These are phyloP conservation scores for Fonsecaea erecta DNA, from an alignment of 2,329 filamentous ascomycete genomes.

Conservation along the genomic window DNA sequence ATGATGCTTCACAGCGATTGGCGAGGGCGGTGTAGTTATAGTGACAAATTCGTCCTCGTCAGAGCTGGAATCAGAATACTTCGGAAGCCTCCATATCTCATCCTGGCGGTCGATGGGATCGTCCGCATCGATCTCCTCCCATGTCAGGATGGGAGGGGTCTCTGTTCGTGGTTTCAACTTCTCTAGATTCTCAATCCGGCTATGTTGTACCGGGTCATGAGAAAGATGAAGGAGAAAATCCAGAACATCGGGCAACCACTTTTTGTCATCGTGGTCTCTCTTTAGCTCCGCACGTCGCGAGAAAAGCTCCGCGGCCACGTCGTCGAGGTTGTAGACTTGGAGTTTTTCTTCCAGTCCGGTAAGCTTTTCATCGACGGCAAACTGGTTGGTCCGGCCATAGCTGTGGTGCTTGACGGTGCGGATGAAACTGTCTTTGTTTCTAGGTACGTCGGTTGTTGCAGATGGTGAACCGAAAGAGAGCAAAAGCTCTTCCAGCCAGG, in stretches of 20 bases:
- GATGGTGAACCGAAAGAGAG: conserved; percentile 27
- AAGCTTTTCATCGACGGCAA: conserved; percentile 68
- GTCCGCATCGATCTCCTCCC: conserved; percentile 77
- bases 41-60: conserved; percentile 38
- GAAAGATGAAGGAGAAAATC: conserved; percentile 80
- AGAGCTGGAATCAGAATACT: conserved; percentile 67
- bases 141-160: conserved; percentile 63
- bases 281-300: conserved; percentile 65
- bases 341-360: conserved; percentile 85
- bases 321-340: conserved; percentile 76
- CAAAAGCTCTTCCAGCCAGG: conserved; percentile 34
- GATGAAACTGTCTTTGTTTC: conserved; percentile 32
- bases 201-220: conserved; percentile 74
- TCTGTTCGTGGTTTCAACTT: conserved; percentile 55
- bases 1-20: conserved; percentile 18
- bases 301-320: conserved; percentile 71
- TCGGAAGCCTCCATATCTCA: conserved; percentile 71
- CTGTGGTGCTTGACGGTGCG: conserved; percentile 47
- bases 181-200: conserved; percentile 67
- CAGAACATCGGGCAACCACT: conserved; percentile 77
- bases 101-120: conserved; percentile 72
- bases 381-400: conserved; percentile 73
- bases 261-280: conserved; percentile 51
- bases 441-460: conserved; percentile 17
- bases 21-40: conserved; percentile 25